Conservation (phyloP, 306 rosid genomes). For the Bauhinia variegata region DNA sequence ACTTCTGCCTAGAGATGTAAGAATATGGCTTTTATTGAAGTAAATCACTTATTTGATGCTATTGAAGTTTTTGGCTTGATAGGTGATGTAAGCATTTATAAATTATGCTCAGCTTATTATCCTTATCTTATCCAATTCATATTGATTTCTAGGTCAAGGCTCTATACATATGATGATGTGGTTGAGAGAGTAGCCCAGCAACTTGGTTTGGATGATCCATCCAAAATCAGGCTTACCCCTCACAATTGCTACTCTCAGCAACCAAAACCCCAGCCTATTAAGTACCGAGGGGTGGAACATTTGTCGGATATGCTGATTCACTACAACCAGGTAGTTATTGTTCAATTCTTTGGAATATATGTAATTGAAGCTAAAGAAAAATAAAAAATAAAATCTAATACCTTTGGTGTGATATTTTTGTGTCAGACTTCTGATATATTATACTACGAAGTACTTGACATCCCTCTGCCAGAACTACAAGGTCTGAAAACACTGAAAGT, state of each 20-base stretch:
- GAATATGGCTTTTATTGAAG: slow-evolving; percentile 40
- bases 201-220: slow-evolving; percentile 81
- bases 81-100: slow-evolving; percentile 2
- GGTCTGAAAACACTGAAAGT: slow-evolving; percentile 89
- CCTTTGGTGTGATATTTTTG: slow-evolving; percentile 3
- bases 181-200: slow-evolving; percentile 82
- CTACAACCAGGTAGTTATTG: slow-evolving; percentile 76
- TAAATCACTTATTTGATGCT: slow-evolving; percentile 23
- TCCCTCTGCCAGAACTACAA: slow-evolving; percentile 93
- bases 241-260: slow-evolving; percentile 94
- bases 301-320: slow-evolving; percentile 90
- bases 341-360: slow-evolving; percentile 22
- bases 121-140: slow-evolving; percentile 22
- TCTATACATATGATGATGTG: slow-evolving; percentile 84
- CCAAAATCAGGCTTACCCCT: slow-evolving; percentile 82
- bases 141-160: slow-evolving; percentile 71
- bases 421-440: slow-evolving; percentile 83
- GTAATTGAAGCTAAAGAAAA: slow-evolving; percentile 26
- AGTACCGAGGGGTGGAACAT: slow-evolving; percentile 80
- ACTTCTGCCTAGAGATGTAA: slow-evolving; percentile 83
- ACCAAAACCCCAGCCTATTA: slow-evolving; percentile 90
- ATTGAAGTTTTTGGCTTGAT: slow-evolving; percentile 26
- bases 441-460: slow-evolving; percentile 88
- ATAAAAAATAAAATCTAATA: slow-evolving; percentile 14
- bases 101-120: slow-evolving; percentile 29